These are phyloP conservation scores for Pythium brassicae DNA, from an alignment of 352 stramenopile genomes.

Conservation along the genomic window DNA sequence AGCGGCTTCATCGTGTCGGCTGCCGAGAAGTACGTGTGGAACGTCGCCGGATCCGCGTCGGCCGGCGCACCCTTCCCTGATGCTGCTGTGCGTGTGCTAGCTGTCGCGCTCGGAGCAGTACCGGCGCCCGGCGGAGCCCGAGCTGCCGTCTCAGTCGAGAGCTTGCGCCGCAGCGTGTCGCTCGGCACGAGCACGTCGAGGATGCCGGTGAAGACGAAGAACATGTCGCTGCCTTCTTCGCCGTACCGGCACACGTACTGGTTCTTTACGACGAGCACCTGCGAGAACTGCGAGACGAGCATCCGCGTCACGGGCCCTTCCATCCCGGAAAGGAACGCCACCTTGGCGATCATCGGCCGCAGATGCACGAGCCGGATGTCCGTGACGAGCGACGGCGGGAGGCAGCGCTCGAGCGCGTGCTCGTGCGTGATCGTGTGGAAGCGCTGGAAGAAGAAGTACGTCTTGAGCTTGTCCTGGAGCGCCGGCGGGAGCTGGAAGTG, in stretches of 20 bases:
- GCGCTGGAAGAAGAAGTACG: conserved; percentile 42
- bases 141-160: neutral
- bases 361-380: conserved; percentile 46
- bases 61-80: too few relatives aligned
- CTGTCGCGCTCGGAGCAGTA: conserved; percentile 4
- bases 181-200: conserved; percentile 27
- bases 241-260: conserved; percentile 34
- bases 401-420: conserved; percentile 29
- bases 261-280: conserved; percentile 28
- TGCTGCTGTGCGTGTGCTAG: too few relatives aligned
- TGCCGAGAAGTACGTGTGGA: neutral
- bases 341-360: conserved; percentile 48
- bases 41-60: neutral
- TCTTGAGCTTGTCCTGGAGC: conserved; percentile 32
- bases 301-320: conserved; percentile 36
- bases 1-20: conserved; percentile 1
- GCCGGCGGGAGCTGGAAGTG: conserved; percentile 31
- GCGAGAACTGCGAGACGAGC: conserved; percentile 42
- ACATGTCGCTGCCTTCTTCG: conserved; percentile 52
- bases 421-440: conserved; percentile 56
- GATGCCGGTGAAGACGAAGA: conserved; percentile 44
- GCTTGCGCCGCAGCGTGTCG: neutral
- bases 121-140: too few relatives aligned
- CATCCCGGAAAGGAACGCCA: conserved; percentile 39
- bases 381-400: conserved; percentile 41